phyloP scores from a whole-genome alignment of 2,329 filamentous ascomycete species.

The Blastomyces parvus region DNA sequence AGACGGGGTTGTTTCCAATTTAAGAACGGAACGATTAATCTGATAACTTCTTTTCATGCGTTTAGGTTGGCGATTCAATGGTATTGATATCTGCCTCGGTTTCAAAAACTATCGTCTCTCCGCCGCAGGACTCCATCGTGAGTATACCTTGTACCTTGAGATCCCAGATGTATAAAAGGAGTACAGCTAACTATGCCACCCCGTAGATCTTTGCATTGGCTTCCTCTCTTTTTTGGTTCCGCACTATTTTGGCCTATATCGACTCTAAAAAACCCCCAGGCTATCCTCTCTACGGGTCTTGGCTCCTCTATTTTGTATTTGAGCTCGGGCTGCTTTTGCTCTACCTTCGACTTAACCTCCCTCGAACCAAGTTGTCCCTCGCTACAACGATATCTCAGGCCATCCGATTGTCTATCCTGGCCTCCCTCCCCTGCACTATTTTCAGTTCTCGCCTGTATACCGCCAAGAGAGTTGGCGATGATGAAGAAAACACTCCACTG shows the following conservation, averaged over 20 bases:
- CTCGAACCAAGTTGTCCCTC: slow-evolving; percentile 18
- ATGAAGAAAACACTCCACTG: slow-evolving; percentile 20
- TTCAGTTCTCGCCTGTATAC: slow-evolving; percentile 11
- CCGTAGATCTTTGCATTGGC: slow-evolving; percentile 48
- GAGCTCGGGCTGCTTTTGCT: slow-evolving; percentile 44
- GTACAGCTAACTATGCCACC: not conserved
- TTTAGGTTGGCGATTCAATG: slow-evolving; percentile 16
- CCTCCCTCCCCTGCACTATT: slow-evolving; percentile 14
- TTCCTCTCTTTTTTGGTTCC: slow-evolving; percentile 54
- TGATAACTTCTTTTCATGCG: not conserved
- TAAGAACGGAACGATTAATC: not conserved
- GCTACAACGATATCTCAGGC: slow-evolving; percentile 14
- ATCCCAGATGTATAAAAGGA: not conserved
- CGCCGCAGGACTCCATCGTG: slow-evolving; percentile 13
- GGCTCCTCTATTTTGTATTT: slow-evolving; percentile 48
- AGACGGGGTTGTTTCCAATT: not conserved
- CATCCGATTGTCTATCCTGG: slow-evolving; percentile 16
- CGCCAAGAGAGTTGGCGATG: slow-evolving; percentile 8
- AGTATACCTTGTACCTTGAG: slow-evolving; percentile 9
- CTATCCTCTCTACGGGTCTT: slow-evolving; percentile 56
- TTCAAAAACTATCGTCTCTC: slow-evolving; percentile 5
- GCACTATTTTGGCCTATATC: slow-evolving; percentile 48
- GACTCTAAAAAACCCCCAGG: slow-evolving; percentile 46
- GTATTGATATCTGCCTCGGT: slow-evolving; percentile 13
- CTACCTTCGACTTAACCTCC: slow-evolving; percentile 22